Base-by-base conservation (phyloP, 179 eudicot species). In the Camellia oleifera region DNA sequence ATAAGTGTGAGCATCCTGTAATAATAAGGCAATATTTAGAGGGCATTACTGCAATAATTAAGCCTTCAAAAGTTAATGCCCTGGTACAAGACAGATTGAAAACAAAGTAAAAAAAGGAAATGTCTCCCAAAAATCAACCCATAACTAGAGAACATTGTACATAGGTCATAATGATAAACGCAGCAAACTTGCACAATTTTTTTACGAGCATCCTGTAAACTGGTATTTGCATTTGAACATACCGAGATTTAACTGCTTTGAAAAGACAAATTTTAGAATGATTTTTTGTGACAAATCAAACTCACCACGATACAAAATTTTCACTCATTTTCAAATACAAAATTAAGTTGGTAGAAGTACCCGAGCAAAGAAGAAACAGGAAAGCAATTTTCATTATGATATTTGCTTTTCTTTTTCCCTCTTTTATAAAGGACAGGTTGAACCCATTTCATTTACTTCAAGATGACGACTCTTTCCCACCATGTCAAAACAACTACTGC, bases 1-100 rank as follows among this genome's bases (percentile, higher is more conserved):
- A 53, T 60, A 77, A 75, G 86, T 77, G 46, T 60, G 78, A 75
- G 86, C 76, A 80, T 86, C 92, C 94, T 84, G 84, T 26, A 60
- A 60, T 26, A 58, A 82, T 76, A 18, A 74, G 45, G 20, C 3
- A 64, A 48, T 4, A 42, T 63, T 77, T 44, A 60, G 32, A 5
- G n/a, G 32, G 52, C 26, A 32, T 61, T 50, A 23, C 14, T 44
- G 40, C n/a, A 4, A 74, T 1, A 58, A 15, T 71, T n/a, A 18
- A 71, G 32, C 58, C n/a, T 48, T 48, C 52, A 48, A 3, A 48
- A 50, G 60, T 71, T 10, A 15, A 5, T 32, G 40, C 40, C 40
- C 1, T 32, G 0, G 72, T 17, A 68, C 10, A 67, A 67, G 17
- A 45, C 70, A 67, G 48, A 40, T 14, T 68, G 72, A 42, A 46